phyloP scores from a whole-genome alignment of 768 basidiomycete genomes.

The Candolleomyces efflorescens region DNA sequence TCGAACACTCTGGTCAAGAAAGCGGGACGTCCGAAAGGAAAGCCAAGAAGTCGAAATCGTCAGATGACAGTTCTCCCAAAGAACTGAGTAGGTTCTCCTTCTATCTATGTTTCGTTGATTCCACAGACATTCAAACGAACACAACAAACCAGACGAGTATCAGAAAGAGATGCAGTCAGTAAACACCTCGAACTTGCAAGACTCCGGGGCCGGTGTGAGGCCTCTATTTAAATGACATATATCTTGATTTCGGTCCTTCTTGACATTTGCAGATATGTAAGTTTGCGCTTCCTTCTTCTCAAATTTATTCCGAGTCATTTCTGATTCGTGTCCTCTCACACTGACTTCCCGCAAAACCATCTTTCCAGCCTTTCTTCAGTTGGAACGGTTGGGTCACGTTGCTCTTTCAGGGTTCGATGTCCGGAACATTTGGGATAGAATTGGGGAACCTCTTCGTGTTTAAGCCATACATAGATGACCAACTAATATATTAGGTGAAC shows the following conservation, averaged over 20 bases:
- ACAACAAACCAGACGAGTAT: constrained; percentile 18
- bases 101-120: background rate
- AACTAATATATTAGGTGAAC: too few species aligned
- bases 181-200: constrained; percentile 19
- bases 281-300: background rate
- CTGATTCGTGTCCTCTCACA: too few species aligned
- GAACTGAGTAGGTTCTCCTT: constrained; percentile 3
- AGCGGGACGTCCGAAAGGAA: background rate
- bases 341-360: too few species aligned
- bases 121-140: background rate
- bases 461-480: too few species aligned
- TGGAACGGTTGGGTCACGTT: too few species aligned
- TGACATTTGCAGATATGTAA: constrained; percentile 2
- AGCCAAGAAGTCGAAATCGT: constrained; percentile 3
- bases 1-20: constrained; percentile 10
- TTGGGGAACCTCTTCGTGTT: too few species aligned
- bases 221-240: constrained; percentile 23
- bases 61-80: background rate
- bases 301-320: too few species aligned
- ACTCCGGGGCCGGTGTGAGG: constrained; percentile 26
- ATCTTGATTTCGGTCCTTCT: background rate
- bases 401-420: too few species aligned
- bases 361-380: too few species aligned
- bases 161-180: constrained; percentile 20
- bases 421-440: too few species aligned